Base-by-base conservation (phyloP, 2,329 filamentous ascomycete genomes). In the Monilinia polystroma region DNA sequence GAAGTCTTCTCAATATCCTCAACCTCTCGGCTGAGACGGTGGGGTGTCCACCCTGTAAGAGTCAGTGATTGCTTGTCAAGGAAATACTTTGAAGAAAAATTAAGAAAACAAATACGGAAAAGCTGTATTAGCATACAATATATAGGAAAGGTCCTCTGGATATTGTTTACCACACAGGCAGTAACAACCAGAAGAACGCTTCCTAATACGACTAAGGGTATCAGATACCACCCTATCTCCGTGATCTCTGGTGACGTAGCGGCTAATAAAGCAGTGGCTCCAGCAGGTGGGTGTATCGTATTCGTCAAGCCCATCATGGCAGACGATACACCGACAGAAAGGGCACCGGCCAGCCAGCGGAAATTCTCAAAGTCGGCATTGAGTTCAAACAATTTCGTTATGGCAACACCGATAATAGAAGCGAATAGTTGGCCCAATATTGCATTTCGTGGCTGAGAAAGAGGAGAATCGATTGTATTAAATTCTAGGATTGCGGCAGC, bases 401-500 rank as follows among this genome's bases (percentile, higher is more conserved):
- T 81, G 38, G 79, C 77, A 16, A 91, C 81, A 12, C 89, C 90
- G 45, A 88, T 79, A 4, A 87, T 49, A 14, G 86, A 82, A 1
- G 87, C 82, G 53, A 92, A 76, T 41, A 90, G 65, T 74, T 93
- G 90, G n/a, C 89, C 87, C 8, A 88, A 68, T 18, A 93, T 76
- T 53, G 85, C 83, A 75, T 89, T 91, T 32, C 90, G 87, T 0
- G 90, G 90, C 73, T 93, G 90, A 0, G 90, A 82, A 38, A 93
- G 83, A 0, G 90, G 89, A 0, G 89, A 89, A 60, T 90, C 86
- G 71, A 92, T 88, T 57, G 86, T 82, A 72, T 88, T 87, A 77
- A 90, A 93, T 73, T 90, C 85, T 49, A 93, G 83, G n/a, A 93
- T 88, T 18, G 90, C 90, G 3, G 89, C 87, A 5, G 90, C 90